Evolutionary conservation across 345 rosid genomes (phyloP).

Genomic region (Lepidium africanum): DNA sequence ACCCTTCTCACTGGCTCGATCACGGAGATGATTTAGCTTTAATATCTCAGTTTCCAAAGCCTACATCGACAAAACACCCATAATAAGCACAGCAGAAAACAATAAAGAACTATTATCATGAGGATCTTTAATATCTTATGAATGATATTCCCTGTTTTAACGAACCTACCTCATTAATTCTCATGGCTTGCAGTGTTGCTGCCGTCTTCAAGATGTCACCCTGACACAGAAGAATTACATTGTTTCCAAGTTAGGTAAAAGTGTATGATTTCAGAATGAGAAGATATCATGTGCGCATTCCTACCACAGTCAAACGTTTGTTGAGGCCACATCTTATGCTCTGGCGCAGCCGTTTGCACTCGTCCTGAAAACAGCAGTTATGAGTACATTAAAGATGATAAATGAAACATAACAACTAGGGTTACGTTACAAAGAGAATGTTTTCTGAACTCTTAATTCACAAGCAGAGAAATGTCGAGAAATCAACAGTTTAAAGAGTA

Average conservation of each 20-base stretch:
- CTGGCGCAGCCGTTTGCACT: slow-evolving; percentile 61
- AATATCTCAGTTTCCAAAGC: slow-evolving; percentile 59
- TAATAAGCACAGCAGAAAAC: not conserved
- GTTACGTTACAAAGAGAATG: not conserved
- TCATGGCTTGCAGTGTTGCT: slow-evolving; percentile 48
- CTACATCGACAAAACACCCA: slow-evolving; percentile 31
- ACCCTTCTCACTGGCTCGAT: slow-evolving; percentile 86
- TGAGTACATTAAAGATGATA: slow-evolving; percentile 13
- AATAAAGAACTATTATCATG: not conserved
- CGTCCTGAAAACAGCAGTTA: slow-evolving; percentile 51
- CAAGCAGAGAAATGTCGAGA: not conserved
- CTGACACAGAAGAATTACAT: slow-evolving; percentile 33
- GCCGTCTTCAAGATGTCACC: slow-evolving; percentile 76
- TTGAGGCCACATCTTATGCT: slow-evolving; percentile 64
- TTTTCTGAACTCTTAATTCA: not conserved
- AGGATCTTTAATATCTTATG: slow-evolving; percentile 7
- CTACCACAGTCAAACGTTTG: slow-evolving; percentile 66
- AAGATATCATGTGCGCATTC: slow-evolving; percentile 16
- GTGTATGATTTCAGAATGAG: not conserved
- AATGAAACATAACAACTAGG: not conserved
- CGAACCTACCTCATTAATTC: slow-evolving; percentile 58
- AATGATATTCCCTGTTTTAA: not conserved
- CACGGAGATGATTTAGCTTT: slow-evolving; percentile 62
- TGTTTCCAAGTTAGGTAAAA: not conserved
- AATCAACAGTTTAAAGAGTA: slow-evolving; percentile 3